Base-by-base conservation (phyloP, 345 rosid species). In the Salix koriyanagi region DNA sequence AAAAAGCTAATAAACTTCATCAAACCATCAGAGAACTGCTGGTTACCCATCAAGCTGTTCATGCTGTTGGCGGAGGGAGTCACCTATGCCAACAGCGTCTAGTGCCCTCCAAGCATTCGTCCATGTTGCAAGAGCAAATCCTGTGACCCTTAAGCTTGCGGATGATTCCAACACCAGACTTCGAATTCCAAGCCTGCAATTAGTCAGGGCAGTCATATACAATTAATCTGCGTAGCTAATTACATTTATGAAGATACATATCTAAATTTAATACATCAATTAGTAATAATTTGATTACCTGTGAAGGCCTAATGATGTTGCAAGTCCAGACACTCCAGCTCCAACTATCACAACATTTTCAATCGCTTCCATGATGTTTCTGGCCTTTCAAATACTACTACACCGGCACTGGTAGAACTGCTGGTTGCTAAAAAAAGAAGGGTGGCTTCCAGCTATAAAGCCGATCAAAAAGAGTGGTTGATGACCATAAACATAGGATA, bases 71-170 rank as follows among this genome's bases (percentile, higher is more conserved):
- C 92, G 92, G 46, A 93, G 72, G 9, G 78, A 75, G 30, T 90
- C 75, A 19, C 87, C 88, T 4, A 91, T 69, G 62, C 92, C 92
- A 21, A 87, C 46, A 60, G 87, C 91, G 72, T 90, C 97, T 79
- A 91, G 79, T 46, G 94, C 94, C 77, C 77, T 91, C 97, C 94
- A 90, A 69, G 89, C 96, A 65, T 92, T 92, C 46, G 80, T 65
- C 91, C 88, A 94, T 19, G 62, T 77, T 0, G 81, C 15, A 4
- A 91, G 58, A 2, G 91, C 92, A 75, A 88, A 91, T 41, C 96
- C 96, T 7, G 88, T 75, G 23, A 52, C 79, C 76, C 96, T 88
- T 77, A 94, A 84, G 15, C 5, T 54, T 1, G 87, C 90, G 4
- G 90, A 85, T 30, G 94, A 87, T 82, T 92, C 97, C 82, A 94